phyloP scores from a whole-genome alignment of 2,329 filamentous ascomycete genomes.

The Colletotrichum lindemuthianum region DNA sequence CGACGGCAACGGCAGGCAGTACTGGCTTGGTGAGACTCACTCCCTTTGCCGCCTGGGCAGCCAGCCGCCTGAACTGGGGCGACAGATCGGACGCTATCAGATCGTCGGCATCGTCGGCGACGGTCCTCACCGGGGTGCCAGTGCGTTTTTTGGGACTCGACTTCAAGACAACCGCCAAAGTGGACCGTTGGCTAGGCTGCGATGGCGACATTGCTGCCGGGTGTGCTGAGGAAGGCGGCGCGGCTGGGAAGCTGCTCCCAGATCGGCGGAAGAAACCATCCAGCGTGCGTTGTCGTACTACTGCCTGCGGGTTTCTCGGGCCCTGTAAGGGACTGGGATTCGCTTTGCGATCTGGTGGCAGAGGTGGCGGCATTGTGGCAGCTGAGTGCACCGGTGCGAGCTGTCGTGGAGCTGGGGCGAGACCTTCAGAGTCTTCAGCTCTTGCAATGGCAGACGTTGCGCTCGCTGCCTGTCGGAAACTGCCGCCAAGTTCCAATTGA shows the following conservation, averaged over 20 bases:
- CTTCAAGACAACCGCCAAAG: constrained; percentile 31
- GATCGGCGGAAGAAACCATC: constrained; percentile 17
- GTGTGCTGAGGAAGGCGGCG: not conserved
- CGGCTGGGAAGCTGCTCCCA: not conserved
- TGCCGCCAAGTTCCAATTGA: too few species aligned
- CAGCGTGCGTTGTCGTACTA: constrained; percentile 22
- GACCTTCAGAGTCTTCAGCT: not conserved
- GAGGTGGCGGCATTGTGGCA: constrained; percentile 17
- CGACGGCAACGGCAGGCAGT: constrained; percentile 7
- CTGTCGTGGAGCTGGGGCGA: not conserved
- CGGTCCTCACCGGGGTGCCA: constrained; percentile 13
- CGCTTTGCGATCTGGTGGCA: not conserved
- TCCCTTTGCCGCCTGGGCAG: constrained; percentile 22
- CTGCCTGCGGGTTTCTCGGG: not conserved
- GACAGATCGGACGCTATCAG: constrained; percentile 39
- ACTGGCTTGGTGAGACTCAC: constrained; percentile 34
- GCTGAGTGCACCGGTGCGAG: not conserved
- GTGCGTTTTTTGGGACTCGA: constrained; percentile 13
- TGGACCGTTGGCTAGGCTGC: constrained; percentile 21
- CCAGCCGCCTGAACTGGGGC: constrained; percentile 30
- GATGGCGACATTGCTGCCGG: constrained; percentile 11
- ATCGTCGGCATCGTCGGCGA: constrained; percentile 31
- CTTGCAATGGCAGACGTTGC: not conserved
- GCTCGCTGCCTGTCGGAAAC: too few species aligned
- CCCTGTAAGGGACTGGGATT: not conserved